These are phyloP conservation scores for Leccinum fuscescens DNA, from an alignment of 1,284 basidiomycete species.

Conservation along the genomic window DNA sequence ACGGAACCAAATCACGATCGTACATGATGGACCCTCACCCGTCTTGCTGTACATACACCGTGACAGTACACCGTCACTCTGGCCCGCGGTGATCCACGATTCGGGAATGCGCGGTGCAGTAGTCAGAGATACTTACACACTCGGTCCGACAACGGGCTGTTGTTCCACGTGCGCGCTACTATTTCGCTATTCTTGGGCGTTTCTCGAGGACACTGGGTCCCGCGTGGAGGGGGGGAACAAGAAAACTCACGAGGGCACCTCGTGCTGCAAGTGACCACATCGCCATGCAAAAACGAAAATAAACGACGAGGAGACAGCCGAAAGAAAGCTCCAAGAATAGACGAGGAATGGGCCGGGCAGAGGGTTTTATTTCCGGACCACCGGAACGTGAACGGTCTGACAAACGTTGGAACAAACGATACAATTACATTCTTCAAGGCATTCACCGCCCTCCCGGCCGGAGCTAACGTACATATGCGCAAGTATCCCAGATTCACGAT, in stretches of 20 bases:
- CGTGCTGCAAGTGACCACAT: not conserved
- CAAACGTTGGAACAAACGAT: no score
- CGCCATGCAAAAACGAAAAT: not conserved
- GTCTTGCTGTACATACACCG: no score
- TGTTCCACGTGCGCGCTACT: not conserved
- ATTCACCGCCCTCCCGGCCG: not conserved
- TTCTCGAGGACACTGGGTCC: not conserved
- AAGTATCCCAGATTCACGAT: slow-evolving; percentile 11
- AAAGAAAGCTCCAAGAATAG: not conserved
- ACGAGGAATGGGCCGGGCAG: slow-evolving; percentile 5
- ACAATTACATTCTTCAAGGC: not conserved
- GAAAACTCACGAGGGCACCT: not conserved
- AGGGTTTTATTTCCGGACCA: slow-evolving; percentile 10
- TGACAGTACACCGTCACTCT: not conserved
- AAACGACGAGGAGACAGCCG: not conserved
- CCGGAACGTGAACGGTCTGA: not conserved
- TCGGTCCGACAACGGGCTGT: not conserved
- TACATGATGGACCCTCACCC: no score
- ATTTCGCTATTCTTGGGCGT: not conserved
- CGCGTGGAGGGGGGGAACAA: not conserved
- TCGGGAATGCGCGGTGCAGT: not conserved
- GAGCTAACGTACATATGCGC: not conserved
- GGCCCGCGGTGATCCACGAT: not conserved
- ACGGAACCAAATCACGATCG: no score
- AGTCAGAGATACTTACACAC: not conserved